Conservation (phyloP, 2,329 filamentous ascomycete species). For the Fusarium veterinarium region DNA sequence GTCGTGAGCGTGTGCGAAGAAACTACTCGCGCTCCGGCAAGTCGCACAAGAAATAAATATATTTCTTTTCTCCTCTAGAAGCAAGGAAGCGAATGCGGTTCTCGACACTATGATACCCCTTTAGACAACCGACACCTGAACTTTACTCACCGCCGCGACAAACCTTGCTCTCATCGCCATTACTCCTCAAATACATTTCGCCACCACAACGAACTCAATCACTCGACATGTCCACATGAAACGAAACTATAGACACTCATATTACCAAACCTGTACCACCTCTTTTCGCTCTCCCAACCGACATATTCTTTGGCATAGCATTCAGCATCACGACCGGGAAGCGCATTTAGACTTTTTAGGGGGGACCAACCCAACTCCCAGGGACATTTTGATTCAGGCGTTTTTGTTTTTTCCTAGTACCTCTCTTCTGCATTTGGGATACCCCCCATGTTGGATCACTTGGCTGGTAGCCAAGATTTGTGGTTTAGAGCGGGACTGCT, state of each 20-base stretch:
- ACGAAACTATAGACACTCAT: slow-evolving; percentile 41
- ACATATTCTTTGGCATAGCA: slow-evolving; percentile 17
- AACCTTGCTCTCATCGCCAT: slow-evolving; percentile 18
- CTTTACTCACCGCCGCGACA: slow-evolving; percentile 11
- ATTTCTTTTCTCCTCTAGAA: not conserved
- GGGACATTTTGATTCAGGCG: slow-evolving; percentile 29
- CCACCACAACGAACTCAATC: slow-evolving; percentile 28
- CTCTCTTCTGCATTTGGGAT: slow-evolving; percentile 40
- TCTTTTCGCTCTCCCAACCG: slow-evolving; percentile 22
- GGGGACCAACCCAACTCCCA: not conserved
- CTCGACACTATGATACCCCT: slow-evolving; percentile 40
- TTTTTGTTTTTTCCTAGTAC: slow-evolving; percentile 24
- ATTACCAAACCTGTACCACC: slow-evolving; percentile 23
- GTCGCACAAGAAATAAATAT: slow-evolving; percentile 48
- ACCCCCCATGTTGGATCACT: slow-evolving; percentile 38
- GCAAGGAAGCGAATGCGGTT: slow-evolving; percentile 14
- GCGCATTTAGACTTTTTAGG: slow-evolving; percentile 38
- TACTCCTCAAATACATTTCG: not conserved
- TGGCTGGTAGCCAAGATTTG: not conserved
- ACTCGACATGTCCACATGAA: slow-evolving; percentile 29
- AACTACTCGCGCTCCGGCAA: slow-evolving; percentile 45
- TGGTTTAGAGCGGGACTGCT: slow-evolving; percentile 3
- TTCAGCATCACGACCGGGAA: slow-evolving; percentile 25
- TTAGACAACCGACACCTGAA: slow-evolving; percentile 11
- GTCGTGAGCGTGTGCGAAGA: slow-evolving; percentile 53